Conservation (phyloP, 306 rosid species). For the Oxytropis ochrocephala region DNA sequence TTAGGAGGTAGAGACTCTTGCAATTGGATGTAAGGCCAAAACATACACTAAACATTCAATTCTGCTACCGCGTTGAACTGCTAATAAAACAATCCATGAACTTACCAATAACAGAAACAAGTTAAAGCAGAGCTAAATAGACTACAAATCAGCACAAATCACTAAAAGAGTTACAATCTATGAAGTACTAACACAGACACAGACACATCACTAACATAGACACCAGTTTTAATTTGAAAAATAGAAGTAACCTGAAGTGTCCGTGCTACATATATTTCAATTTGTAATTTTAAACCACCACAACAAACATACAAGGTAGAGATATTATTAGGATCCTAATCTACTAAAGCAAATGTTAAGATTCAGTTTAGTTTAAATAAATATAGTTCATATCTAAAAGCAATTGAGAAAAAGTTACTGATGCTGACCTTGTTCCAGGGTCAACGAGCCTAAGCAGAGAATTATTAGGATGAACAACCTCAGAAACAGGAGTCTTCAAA, state of each 20-base stretch:
- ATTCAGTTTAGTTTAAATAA: neutral
- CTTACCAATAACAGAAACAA: no score
- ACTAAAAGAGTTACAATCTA: neutral
- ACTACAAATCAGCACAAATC: neutral
- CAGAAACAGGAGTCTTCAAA: constrained; percentile 66
- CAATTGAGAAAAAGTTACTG: neutral
- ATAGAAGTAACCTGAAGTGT: no score
- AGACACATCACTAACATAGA: no score
- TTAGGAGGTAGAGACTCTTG: neutral
- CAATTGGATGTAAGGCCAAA: neutral
- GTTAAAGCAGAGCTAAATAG: neutral
- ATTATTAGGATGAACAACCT: constrained; percentile 51
- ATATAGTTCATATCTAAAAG: neutral
- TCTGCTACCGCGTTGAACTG: neutral
- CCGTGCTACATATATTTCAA: no score
- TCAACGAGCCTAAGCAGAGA: constrained; percentile 76
- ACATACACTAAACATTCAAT: neutral
- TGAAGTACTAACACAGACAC: no score
- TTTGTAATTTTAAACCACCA: neutral
- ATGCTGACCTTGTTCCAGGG: constrained; percentile 56
- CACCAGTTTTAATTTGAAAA: no score
- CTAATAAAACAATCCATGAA: neutral
- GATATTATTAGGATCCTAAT: neutral
- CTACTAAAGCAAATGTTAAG: neutral
- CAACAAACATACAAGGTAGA: neutral